phyloP scores from a whole-genome alignment of 306 rosid genomes.

The Lathyrus sativus region DNA sequence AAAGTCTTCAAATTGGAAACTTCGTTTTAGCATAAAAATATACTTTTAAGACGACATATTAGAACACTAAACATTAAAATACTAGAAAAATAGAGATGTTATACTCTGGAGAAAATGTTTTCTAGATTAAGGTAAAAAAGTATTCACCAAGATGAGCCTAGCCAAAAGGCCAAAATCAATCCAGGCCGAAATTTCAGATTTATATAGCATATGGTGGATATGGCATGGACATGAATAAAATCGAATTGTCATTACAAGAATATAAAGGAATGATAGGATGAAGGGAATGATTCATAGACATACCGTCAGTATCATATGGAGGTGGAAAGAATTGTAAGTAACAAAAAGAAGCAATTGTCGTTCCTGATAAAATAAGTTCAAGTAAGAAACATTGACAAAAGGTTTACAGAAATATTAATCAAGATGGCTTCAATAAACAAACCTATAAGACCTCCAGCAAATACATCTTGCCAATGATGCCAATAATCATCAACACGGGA shows the following conservation, averaged over 20 bases:
- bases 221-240: conserved; percentile 16
- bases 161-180: conserved; percentile 21
- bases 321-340: conserved; percentile 97
- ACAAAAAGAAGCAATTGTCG: conserved; percentile 69
- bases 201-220: conserved; percentile 5
- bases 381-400: conserved; percentile 39
- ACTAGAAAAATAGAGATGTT: background rate
- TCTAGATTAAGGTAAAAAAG: conserved; percentile 14
- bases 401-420: conserved; percentile 6
- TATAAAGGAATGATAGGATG: conserved; percentile 9
- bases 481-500: conserved; percentile 96
- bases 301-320: conserved; percentile 82
- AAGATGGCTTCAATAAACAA: conserved; percentile 38
- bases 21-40: background rate
- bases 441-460: conserved; percentile 87
- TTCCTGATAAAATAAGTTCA: conserved; percentile 56
- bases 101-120: conserved; percentile 7
- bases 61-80: conserved; percentile 1
- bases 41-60: background rate
- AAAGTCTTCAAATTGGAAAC: background rate
- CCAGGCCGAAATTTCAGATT: conserved; percentile 16
- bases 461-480: conserved; percentile 98
- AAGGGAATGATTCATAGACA: conserved; percentile 33
- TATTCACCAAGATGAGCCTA: conserved; percentile 23
- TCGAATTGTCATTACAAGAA: conserved; percentile 16